phyloP scores from a whole-genome alignment of 2,329 filamentous ascomycete genomes.

The Whalleya microplaca region DNA sequence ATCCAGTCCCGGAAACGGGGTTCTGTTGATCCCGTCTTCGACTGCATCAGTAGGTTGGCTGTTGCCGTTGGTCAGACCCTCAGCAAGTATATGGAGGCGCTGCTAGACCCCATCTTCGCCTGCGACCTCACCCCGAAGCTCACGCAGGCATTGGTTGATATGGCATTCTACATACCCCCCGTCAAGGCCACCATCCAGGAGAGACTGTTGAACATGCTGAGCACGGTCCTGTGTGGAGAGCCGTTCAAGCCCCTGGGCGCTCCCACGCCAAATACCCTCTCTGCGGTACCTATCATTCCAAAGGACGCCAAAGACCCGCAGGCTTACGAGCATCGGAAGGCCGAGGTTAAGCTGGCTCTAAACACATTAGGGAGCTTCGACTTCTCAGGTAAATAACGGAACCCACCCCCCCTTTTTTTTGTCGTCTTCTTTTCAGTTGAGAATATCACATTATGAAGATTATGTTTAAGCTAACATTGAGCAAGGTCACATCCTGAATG shows the following conservation, averaged over 20 bases:
- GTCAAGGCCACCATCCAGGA: conserved; percentile 94
- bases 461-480: conserved; percentile 19
- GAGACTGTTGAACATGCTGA: conserved; percentile 90
- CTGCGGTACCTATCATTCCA: conserved; percentile 78
- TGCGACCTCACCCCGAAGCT: conserved; percentile 93
- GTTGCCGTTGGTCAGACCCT: conserved; percentile 94
- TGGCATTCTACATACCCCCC: conserved; percentile 98
- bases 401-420: background rate
- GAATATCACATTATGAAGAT: background rate
- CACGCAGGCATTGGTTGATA: conserved; percentile 94
- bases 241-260: conserved; percentile 92
- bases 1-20: conserved; percentile 71
- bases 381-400: conserved; percentile 63
- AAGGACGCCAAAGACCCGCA: conserved; percentile 86
- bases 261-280: conserved; percentile 79
- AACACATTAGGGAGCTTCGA: conserved; percentile 98
- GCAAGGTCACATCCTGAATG: conserved; percentile 83
- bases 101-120: conserved; percentile 94
- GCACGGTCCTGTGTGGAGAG: conserved; percentile 88
- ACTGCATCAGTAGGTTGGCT: conserved; percentile 95
- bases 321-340: conserved; percentile 78
- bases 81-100: conserved; percentile 96
- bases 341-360: conserved; percentile 88
- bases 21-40: conserved; percentile 81
- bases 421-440: background rate